A percentile compares a stretch with the other conserved stretches of the same genome.
These are phyloP conservation scores for Amauroascus niger DNA, from an alignment of 2,329 filamentous ascomycete species.

Conservation along the genomic window DNA sequence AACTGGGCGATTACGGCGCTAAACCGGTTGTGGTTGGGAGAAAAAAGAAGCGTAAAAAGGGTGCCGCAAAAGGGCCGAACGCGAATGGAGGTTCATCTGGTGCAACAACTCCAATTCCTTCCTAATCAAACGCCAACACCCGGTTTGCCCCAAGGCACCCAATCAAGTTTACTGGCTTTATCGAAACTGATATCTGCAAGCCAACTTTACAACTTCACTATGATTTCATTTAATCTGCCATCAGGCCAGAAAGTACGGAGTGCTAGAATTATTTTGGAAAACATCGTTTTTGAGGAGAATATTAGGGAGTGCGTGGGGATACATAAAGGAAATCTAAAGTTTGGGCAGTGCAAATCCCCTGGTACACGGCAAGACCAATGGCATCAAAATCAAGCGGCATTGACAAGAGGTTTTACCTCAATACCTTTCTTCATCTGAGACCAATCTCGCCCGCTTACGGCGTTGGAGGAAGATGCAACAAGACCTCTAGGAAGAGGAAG, in stretches of 20 bases:
- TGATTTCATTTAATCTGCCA: neutral
- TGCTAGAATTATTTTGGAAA: neutral
- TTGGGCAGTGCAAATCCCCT: neutral
- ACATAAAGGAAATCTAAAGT: neutral
- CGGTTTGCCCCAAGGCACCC: slow-evolving; percentile 14
- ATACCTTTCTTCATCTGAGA: neutral
- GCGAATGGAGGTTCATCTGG: slow-evolving; percentile 38
- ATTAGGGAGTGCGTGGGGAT: neutral
- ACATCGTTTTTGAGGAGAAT: neutral
- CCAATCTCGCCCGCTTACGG: neutral
- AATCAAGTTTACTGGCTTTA: neutral
- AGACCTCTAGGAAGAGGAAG: neutral
- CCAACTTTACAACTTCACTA: neutral
- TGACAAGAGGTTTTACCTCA: neutral
- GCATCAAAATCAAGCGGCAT: neutral
- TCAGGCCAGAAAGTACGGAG: neutral
- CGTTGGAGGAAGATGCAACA: neutral
- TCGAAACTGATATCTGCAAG: neutral
- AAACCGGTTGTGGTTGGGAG: slow-evolving; percentile 65
- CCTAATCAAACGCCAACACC: slow-evolving; percentile 40
- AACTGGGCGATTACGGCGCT: slow-evolving; percentile 63
- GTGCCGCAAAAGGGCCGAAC: slow-evolving; percentile 28
- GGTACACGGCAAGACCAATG: neutral
- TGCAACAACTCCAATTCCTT: slow-evolving; percentile 54
- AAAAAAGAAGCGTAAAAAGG: slow-evolving; percentile 68